A percentile compares a stretch with the other conserved stretches of the same genome.
These are phyloP conservation scores for Massospora cicadina DNA, from an alignment of 371 early-diverging fungal species.

Conservation along the genomic window DNA sequence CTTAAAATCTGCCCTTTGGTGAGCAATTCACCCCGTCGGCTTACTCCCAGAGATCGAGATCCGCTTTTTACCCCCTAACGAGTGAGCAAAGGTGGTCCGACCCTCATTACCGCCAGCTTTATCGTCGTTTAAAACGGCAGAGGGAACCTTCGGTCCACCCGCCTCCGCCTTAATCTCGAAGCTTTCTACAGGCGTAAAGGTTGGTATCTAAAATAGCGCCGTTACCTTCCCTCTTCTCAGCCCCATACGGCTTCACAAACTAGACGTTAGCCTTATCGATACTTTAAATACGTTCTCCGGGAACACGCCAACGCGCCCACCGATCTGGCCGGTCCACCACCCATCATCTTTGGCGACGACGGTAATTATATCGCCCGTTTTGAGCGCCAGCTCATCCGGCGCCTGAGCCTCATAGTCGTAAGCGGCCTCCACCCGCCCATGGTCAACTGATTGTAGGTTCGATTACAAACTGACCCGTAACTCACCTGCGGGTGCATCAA, in stretches of 20 bases:
- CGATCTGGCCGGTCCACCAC: conserved; percentile 50
- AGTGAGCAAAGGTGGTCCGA: not conserved
- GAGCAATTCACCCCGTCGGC: not conserved
- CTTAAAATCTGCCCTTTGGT: not conserved
- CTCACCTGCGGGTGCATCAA: conserved; percentile 12
- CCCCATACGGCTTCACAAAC: not conserved
- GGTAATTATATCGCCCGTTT: conserved; percentile 42
- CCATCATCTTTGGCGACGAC: conserved; percentile 42
- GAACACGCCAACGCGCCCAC: conserved; percentile 45
- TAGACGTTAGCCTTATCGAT: not conserved
- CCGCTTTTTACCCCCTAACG: not conserved
- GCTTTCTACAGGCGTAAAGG: no score
- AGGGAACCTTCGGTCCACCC: no score
- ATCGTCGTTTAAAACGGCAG: not conserved
- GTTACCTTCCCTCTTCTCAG: not conserved
- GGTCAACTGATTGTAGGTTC: not conserved
- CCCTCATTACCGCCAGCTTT: not conserved
- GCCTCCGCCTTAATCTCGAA: no score
- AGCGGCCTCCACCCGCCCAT: conserved; percentile 22
- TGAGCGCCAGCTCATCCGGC: conserved; percentile 41
- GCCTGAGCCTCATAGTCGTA: conserved; percentile 50
- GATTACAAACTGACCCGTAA: conserved; percentile 7
- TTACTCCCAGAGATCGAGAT: not conserved
- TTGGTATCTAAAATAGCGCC: no score
- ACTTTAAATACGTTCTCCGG: conserved; percentile 30